Evolutionary conservation across 345 rosid species (phyloP).

Genomic region (Pelargonium nanum): DNA sequence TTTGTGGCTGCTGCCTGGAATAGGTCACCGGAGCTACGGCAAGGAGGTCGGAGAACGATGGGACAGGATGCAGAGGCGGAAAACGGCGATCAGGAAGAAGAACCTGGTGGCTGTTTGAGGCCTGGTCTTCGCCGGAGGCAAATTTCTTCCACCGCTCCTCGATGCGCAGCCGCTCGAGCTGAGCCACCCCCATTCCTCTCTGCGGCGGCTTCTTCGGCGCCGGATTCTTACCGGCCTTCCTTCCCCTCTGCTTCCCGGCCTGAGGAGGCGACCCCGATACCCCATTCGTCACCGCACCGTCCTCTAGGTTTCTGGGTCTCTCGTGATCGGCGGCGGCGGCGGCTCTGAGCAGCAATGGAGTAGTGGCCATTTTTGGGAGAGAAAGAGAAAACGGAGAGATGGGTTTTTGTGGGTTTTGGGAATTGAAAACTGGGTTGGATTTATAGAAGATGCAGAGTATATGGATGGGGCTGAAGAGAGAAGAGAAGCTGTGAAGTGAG

Average conservation of each 20-base stretch:
- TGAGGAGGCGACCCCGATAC: conserved; percentile 12
- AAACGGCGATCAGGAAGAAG: too few species aligned
- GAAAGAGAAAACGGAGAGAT: too few species aligned
- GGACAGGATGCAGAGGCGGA: not conserved
- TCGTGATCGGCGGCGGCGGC: too few species aligned
- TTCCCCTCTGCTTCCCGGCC: conserved; percentile 3
- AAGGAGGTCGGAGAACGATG: too few species aligned
- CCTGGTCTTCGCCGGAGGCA: too few species aligned
- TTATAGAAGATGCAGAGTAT: not conserved
- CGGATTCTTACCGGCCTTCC: conserved; percentile 14
- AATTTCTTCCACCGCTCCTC: conserved; percentile 35
- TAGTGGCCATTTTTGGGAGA: not conserved
- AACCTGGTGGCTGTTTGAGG: too few species aligned
- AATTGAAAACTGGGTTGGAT: too few species aligned
- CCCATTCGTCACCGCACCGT: conserved; percentile 23
- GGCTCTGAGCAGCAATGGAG: too few species aligned
- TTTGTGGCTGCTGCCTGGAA: too few species aligned
- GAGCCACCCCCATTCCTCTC: conserved; percentile 81
- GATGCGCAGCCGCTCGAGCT: conserved; percentile 42
- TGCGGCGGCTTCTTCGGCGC: conserved; percentile 39
- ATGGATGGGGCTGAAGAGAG: not conserved
- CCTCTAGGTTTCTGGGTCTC: conserved; percentile 9
- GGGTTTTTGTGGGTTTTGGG: too few species aligned
- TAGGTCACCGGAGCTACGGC: too few species aligned
- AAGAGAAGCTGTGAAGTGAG: too few species aligned